Base-by-base conservation (phyloP, 495 filamentous ascomycete species). In the Zalerion maritima region DNA sequence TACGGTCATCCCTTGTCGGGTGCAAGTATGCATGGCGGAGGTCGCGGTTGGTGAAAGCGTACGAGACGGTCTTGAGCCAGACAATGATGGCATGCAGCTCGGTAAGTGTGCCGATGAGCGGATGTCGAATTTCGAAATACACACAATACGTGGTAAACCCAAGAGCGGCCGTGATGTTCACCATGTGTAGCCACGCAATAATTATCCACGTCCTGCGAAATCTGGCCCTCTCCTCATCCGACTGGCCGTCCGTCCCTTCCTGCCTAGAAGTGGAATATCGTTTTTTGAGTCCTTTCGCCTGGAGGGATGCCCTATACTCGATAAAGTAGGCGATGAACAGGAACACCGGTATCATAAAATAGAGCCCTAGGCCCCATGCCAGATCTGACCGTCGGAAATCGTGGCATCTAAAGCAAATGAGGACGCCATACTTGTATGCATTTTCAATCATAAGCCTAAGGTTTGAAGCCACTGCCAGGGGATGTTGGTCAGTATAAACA, bases 41-140 rank as follows among this genome's bases (percentile, higher is more conserved):
- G 49, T 97, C 89, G 30, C 89, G 78, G 54, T 96, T 96, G 8
- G 89, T 94, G 46, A 96, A 78, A 13, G 89, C 89, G 43, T 96
- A 97, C 0, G 86, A 94, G 41, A 82, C 78, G 21, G 77, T 83
- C 57, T 97, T 97, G 36, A 97, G 65, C 74, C 84, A 94, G 23
- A 94, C 84, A 19, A 97, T 85, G 45, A 94, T 75, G 22, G 87
- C 84, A 49, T 97, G 89, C 17, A 92, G 54, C 45, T 96, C 75
- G 35, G 78, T 84, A 21, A 93, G 57, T 3, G 86, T 92, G 11
- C 89, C 89, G 50, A 97, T 91, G 14, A 91, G 60, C 0, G 89
- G 89, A 52, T 96, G 89, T 48, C 91, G 73, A 32, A 97, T 80
- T 42, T 78, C 64, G 50, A 71, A 81, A 52, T 93, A 97, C 2